A percentile compares a stretch with the other conserved stretches of the same genome.
Evolutionary conservation across 345 rosid genomes (phyloP).

Genomic region (Dimocarpus longan): DNA sequence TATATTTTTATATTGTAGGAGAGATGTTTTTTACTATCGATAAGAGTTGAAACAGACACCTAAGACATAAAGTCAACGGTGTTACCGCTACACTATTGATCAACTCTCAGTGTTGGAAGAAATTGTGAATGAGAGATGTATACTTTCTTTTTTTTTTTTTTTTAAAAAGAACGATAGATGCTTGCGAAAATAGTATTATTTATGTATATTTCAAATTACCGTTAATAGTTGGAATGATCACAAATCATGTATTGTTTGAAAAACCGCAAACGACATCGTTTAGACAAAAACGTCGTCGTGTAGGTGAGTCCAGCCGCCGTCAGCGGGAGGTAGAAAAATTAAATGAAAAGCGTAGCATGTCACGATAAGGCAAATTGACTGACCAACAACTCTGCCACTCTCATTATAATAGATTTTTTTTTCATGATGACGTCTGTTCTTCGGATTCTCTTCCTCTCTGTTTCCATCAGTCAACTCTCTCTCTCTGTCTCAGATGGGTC

Average conservation of each 20-base stretch:
- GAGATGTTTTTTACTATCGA: too few relatives aligned
- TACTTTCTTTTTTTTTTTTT: too few relatives aligned
- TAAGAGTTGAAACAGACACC: too few relatives aligned
- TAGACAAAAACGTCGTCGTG: background rate
- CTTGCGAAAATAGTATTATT: too few relatives aligned
- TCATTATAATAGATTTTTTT: background rate
- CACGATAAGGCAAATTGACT: background rate
- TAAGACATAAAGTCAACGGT: too few relatives aligned
- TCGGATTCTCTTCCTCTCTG: constrained; percentile 9
- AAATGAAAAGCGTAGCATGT: background rate
- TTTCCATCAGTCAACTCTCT: constrained; percentile 6
- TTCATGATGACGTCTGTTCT: constrained; percentile 19
- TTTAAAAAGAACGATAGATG: too few relatives aligned
- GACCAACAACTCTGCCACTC: background rate
- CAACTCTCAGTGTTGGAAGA: too few relatives aligned
- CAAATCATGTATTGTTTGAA: too few relatives aligned
- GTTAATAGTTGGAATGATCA: too few relatives aligned
- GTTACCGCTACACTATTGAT: too few relatives aligned
- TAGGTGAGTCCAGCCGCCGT: background rate
- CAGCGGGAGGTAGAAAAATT: background rate
- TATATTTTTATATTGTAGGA: too few relatives aligned
- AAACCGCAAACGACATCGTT: background rate
- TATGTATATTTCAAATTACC: too few relatives aligned
- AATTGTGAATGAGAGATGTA: background rate
- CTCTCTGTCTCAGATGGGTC: constrained; percentile 55